Percentiles rank a stretch among this genome's conserved stretches.
Conservation (phyloP, 2,329 filamentous ascomycete genomes). For the Phyllosticta paracitricarpa region DNA sequence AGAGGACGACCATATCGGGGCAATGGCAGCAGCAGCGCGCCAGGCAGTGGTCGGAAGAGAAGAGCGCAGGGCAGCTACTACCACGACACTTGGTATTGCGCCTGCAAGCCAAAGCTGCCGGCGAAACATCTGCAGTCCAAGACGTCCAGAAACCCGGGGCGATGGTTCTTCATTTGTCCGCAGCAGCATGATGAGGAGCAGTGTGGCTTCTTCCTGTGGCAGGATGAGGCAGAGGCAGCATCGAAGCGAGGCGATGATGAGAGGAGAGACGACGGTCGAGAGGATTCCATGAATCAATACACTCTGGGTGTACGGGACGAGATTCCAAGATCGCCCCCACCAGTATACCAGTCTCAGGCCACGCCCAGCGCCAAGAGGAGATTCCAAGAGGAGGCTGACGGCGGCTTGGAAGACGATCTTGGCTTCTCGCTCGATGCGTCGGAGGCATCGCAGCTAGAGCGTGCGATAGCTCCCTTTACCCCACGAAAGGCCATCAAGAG, state of each 20-base stretch:
- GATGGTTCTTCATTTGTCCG: conserved; percentile 52
- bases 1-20: not conserved
- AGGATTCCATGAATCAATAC: not conserved
- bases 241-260: conserved; percentile 33
- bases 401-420: not conserved
- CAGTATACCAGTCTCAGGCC: not conserved
- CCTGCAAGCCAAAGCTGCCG: conserved; percentile 44
- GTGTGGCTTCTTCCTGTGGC: conserved; percentile 51
- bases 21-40: not conserved
- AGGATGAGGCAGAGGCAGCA: conserved; percentile 38
- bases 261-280: not conserved
- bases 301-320: not conserved
- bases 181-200: conserved; percentile 33
- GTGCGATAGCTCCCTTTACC: not conserved
- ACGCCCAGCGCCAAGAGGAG: conserved; percentile 4
- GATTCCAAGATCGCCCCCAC: not conserved
- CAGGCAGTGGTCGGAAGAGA: not conserved
- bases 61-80: conserved; percentile 12
- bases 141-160: conserved; percentile 43
- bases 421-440: not conserved
- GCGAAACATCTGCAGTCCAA: conserved; percentile 50
- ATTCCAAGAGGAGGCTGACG: conserved; percentile 5
- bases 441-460: not conserved
- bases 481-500: conserved; percentile 32
- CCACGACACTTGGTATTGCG: conserved; percentile 34